These are phyloP conservation scores for Fraxinus anomala DNA, from an alignment of 257 asterid species.

Conservation along the genomic window DNA sequence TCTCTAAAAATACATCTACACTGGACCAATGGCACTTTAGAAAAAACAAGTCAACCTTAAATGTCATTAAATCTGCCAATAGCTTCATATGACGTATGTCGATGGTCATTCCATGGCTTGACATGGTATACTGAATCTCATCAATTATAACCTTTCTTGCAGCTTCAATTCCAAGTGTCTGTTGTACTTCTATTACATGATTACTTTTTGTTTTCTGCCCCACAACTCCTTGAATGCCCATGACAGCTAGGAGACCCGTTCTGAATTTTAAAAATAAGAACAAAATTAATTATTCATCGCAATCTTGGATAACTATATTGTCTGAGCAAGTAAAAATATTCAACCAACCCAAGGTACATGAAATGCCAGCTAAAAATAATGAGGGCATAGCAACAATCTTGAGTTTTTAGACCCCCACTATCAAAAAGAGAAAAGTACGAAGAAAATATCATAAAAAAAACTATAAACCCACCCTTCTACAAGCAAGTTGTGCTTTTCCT, in stretches of 20 bases:
- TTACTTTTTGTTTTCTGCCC: constrained; percentile 67
- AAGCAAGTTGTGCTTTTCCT: constrained; percentile 57
- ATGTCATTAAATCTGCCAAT: constrained; percentile 93
- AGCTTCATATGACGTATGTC: constrained; percentile 98
- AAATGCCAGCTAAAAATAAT: not conserved
- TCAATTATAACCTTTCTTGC: constrained; percentile 72
- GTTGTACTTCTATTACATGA: constrained; percentile 70
- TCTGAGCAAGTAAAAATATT: not conserved
- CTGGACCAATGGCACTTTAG: not conserved
- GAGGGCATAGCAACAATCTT: constrained; percentile 1
- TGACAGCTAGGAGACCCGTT: constrained; percentile 80
- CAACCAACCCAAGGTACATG: constrained; percentile 12
- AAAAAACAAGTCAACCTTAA: constrained; percentile 51
- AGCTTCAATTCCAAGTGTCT: constrained; percentile 90
- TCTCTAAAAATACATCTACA: not conserved
- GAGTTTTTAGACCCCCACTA: not conserved
- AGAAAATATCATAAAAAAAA: constrained; percentile 17
- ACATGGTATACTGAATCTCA: constrained; percentile 76
- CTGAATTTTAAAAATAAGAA: constrained; percentile 43
- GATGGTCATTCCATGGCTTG: constrained; percentile 81
- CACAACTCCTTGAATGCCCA: constrained; percentile 89
- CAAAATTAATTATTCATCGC: constrained; percentile 11
- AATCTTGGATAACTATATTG: not conserved
- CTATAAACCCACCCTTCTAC: constrained; percentile 80
- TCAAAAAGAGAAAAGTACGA: not conserved